Evolutionary conservation across 2,329 filamentous ascomycete species (phyloP), one percentile per base, ranked within the genome.

Genomic region (Phialophora expanda): DNA sequence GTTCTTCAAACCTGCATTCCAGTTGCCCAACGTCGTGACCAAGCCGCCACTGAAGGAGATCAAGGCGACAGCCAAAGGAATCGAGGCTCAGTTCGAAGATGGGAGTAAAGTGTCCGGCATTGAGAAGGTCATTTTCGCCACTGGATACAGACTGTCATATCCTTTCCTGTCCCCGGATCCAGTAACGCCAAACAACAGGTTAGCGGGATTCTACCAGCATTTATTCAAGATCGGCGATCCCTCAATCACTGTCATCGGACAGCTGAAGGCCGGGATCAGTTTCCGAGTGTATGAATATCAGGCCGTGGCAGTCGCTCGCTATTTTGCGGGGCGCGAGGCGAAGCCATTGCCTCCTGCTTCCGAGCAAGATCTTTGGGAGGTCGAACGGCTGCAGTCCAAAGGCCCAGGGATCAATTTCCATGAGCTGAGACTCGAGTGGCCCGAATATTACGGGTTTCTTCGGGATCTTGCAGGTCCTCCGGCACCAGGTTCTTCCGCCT

Each of bases 221-320:
- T 86, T 90, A 12, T 90, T 89, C 73, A 91, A 90, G 74, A 90
- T 90, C 54, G 82, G 83, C 0, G 87, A 91, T 66, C 87, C 88
- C 0, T 84, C 85, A 0, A 77, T 91, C 0, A 78, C 81, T 0
- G 90, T 90, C 66, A 78, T 90, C n/a, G 88, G 88, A 0, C 64
- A 56, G 30, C 20, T 57, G 8, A 57, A 44, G 38, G 55, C 32
- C 14, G 32, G 55, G 20, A 44, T 41, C 0, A 90, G 88, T 0
- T 91, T 90, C 71, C 86, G 86, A 0, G 78, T 90, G 0, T 90
- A 90, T 66, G 88, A 90, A 68, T 90, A 89, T 70, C 89, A 91
- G 73, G 87, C 87, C 0, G 84, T 88, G 68, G 83, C 82, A 0
- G 77, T 89, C 0, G 84, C 87, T 3, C 69, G 75, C 9, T 73